Conservation (phyloP, 2,329 filamentous ascomycete species). For the Rosellinia necatrix region DNA sequence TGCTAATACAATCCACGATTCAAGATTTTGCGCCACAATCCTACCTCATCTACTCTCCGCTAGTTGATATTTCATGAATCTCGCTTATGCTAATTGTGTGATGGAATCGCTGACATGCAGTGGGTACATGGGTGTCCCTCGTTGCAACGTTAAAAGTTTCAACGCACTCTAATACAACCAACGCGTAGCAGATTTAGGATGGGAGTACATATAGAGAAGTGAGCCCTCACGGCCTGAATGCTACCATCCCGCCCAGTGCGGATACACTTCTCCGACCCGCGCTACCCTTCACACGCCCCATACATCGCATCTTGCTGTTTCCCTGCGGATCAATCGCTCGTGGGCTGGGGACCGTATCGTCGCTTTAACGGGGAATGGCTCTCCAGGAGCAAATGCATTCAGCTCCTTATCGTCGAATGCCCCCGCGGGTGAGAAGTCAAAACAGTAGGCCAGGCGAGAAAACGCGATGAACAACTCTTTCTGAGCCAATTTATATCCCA, state of each 20-base stretch:
- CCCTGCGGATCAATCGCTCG: slow-evolving; percentile 13
- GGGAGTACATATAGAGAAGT: too few species aligned
- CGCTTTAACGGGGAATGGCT: slow-evolving; percentile 17
- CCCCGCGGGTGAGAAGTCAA: slow-evolving; percentile 17
- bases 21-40: not conserved
- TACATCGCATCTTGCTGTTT: slow-evolving; percentile 6
- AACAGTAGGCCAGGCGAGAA: slow-evolving; percentile 25
- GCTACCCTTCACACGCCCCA: not conserved
- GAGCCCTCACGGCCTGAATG: too few species aligned
- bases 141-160: too few species aligned
- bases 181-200: too few species aligned
- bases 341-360: slow-evolving; percentile 17
- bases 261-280: not conserved
- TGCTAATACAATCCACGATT: too few species aligned
- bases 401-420: slow-evolving; percentile 18
- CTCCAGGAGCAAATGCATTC: slow-evolving; percentile 7
- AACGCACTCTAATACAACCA: too few species aligned
- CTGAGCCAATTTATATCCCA: slow-evolving; percentile 25
- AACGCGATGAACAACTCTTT: slow-evolving; percentile 25
- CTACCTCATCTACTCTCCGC: not conserved
- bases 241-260: too few species aligned
- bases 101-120: not conserved
- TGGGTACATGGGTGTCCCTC: not conserved
- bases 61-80: not conserved
- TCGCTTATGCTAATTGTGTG: not conserved